phyloP scores from a whole-genome alignment of 169 alveolate species.

The Eimeria mitis region DNA sequence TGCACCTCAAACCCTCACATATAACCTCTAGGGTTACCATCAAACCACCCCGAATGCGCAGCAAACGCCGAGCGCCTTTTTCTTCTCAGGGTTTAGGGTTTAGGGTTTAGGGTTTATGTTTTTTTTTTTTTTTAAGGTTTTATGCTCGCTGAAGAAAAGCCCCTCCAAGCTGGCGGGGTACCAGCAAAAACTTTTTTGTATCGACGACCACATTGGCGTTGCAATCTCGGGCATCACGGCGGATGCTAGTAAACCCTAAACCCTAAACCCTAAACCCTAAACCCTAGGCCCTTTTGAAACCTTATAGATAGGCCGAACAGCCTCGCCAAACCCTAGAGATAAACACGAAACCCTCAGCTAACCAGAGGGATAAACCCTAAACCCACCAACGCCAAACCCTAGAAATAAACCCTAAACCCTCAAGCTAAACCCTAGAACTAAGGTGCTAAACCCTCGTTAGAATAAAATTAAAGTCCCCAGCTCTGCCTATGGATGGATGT shows the following conservation, averaged over 20 bases:
- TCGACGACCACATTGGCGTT: constrained; percentile 98
- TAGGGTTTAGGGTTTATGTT: constrained; percentile 45
- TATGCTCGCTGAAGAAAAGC: constrained; percentile 94
- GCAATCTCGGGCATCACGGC: constrained; percentile 99
- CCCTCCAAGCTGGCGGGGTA: constrained; percentile 95
- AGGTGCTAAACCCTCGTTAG: background rate
- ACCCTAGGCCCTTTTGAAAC: constrained; percentile 1
- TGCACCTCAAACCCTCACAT: background rate
- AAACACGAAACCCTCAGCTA: no score
- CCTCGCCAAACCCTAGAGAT: background rate
- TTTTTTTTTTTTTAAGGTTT: constrained; percentile 62
- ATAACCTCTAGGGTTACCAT: background rate
- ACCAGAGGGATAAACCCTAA: background rate
- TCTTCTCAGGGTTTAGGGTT: background rate
- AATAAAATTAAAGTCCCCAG: background rate
- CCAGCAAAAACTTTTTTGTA: constrained; percentile 97
- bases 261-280: constrained; percentile 23
- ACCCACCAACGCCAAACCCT: background rate
- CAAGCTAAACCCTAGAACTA: no score
- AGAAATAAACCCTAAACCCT: no score
- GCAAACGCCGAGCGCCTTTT: background rate
- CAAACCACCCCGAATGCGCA: background rate
- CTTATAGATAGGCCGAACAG: background rate
- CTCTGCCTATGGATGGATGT: background rate
- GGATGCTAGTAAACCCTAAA: constrained; percentile 95